phyloP scores from a whole-genome alignment of 129 eudicot species.

The Helichrysum umbraculigerum region DNA sequence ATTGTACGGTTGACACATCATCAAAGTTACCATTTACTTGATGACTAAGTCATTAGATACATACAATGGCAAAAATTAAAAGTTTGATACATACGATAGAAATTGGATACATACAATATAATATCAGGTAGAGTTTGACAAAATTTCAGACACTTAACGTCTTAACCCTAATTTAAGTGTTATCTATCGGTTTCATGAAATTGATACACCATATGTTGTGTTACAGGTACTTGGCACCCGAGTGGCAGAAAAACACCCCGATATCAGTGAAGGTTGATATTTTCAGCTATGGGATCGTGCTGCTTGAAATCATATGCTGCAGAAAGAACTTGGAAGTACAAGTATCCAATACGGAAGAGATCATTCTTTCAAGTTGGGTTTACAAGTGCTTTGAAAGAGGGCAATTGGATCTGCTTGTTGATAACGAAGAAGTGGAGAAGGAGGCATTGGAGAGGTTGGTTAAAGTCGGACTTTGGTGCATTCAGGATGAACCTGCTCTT shows the following conservation, averaged over 20 bases:
- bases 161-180: background rate
- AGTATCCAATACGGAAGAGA: background rate
- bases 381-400: constrained; percentile 15
- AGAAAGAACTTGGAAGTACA: constrained; percentile 23
- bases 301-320: constrained; percentile 37
- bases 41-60: too few relatives aligned
- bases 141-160: too few relatives aligned
- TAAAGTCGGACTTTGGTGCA: constrained; percentile 33
- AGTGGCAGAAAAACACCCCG: constrained; percentile 18
- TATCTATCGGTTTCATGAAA: background rate
- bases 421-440: background rate
- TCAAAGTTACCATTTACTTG: too few relatives aligned
- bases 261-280: constrained; percentile 12
- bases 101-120: too few relatives aligned
- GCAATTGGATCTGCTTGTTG: constrained; percentile 7
- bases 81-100: too few relatives aligned
- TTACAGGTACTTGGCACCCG: constrained; percentile 29
- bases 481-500: constrained; percentile 39
- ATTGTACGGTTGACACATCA: too few relatives aligned
- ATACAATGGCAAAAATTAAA: too few relatives aligned
- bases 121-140: too few relatives aligned
- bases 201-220: background rate
- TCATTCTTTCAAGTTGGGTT: constrained; percentile 22
- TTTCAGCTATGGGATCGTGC: constrained; percentile 28
- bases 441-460: constrained; percentile 17